These are phyloP conservation scores for Hirschfeldia incana DNA, from an alignment of 345 rosid genomes.

Conservation along the genomic window DNA sequence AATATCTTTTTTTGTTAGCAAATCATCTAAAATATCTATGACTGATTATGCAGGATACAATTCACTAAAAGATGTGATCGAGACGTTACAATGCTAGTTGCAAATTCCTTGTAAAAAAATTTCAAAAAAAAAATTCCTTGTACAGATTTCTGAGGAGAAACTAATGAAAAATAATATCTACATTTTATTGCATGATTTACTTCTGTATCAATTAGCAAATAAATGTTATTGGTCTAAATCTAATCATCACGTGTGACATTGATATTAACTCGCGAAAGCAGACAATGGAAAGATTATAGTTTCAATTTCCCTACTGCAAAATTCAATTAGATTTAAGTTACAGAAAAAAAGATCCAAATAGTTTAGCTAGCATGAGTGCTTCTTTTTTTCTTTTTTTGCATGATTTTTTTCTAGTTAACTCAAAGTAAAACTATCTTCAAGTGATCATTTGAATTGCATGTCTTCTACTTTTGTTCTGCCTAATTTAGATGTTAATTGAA, in stretches of 20 bases:
- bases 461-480: constrained; percentile 21
- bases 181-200: background rate
- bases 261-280: background rate
- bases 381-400: background rate
- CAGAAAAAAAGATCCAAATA: background rate
- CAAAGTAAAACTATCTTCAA: background rate
- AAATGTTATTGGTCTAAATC: background rate
- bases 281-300: background rate
- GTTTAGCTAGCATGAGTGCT: background rate
- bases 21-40: background rate
- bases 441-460: constrained; percentile 2
- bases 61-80: background rate
- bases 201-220: background rate
- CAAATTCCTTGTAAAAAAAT: background rate
- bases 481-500: constrained; percentile 12
- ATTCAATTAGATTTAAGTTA: background rate
- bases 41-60: background rate
- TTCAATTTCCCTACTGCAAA: background rate
- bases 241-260: background rate
- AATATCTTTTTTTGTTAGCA: no score
- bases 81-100: background rate
- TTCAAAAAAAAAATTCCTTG: no score
- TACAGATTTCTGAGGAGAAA: background rate
- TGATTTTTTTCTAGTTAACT: background rate
- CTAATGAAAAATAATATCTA: background rate